These are phyloP conservation scores for Excoecaria agallocha DNA, from an alignment of 345 rosid species.

Conservation along the genomic window DNA sequence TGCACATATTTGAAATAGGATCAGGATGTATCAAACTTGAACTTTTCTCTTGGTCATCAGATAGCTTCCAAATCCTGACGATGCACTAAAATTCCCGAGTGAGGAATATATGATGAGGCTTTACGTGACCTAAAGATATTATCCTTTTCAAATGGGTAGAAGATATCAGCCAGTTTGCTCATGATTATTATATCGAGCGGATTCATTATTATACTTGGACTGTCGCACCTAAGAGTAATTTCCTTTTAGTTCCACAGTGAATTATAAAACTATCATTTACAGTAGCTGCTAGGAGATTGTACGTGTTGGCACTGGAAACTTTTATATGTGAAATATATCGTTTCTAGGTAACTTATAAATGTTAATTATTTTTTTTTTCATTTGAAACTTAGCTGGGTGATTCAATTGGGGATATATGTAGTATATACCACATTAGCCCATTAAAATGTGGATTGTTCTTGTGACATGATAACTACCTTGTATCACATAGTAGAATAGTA, in stretches of 20 bases:
- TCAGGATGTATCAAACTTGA: not conserved
- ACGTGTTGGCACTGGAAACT: too few species aligned
- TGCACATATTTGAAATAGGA: not conserved
- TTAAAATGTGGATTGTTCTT: not conserved
- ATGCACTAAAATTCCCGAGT: not conserved
- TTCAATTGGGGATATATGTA: not conserved
- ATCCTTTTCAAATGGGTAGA: not conserved
- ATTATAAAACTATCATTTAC: too few species aligned
- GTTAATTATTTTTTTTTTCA: not conserved
- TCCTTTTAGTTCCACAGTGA: too few species aligned
- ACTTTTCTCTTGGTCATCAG: not conserved
- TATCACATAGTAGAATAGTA: not conserved
- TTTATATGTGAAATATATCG: not conserved
- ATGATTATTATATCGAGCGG: not conserved
- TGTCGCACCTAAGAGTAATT: too few species aligned
- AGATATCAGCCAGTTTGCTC: not conserved
- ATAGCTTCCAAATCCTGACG: not conserved
- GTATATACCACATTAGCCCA: not conserved
- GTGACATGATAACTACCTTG: not conserved
- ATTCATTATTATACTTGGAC: not conserved
- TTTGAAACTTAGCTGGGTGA: not conserved
- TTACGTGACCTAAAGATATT: not conserved
- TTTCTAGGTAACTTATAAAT: not conserved
- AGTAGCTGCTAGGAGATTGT: too few species aligned
- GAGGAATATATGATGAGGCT: not conserved